Base-by-base conservation (phyloP, 2,329 filamentous ascomycete species). In the Trichophyton verrucosum region DNA sequence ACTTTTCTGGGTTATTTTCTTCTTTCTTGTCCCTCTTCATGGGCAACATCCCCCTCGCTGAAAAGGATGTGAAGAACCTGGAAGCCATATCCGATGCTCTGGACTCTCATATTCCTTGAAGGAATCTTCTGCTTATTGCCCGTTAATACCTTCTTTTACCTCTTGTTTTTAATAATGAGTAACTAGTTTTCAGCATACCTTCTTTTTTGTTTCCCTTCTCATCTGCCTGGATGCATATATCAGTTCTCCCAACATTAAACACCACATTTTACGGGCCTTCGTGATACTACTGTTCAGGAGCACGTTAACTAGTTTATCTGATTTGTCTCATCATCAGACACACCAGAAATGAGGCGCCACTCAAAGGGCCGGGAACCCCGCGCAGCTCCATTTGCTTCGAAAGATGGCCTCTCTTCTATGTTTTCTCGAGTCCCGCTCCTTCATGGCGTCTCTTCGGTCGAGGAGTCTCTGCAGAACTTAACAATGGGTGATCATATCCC, bases 401-500 rank as follows among this genome's bases (percentile, higher is more conserved):
- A 51, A 13, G 61, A 57, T 9, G 62, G 55, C 27, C 27, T 53
- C 49, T 53, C 22, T 53, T 66, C 63, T 24, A 53, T 65, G 17
- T 61, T 65, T 22, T 64, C 63, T 42, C 62, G 51, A 2, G 40
- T 64, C 40, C 49, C 64, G 3, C 22, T 61, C 17, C 46, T 62
- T 4, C 57, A 61, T 58, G 40, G 49, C 11, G 49, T 53, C 38
- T 20, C 44, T 36, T 13, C 57, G 42, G 51, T 27, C 13, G 38
- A 57, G 27, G 59, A 61, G 53, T 22, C 40, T 40, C 57, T 61
- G 42, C 53, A 62, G 20, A 64, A 61, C 3, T 64, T 66, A 60
- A 65, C 67, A 44, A 67, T 69, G 33, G 64, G 69, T 30, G 68
- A 70, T 58, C 67, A 68, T 33, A 68, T 72, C 27, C 70, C 70